A percentile compares a stretch with the other conserved stretches of the same genome.
Conservation (phyloP, 352 stramenopile genomes). For the Phytophthora boehmeriae region DNA sequence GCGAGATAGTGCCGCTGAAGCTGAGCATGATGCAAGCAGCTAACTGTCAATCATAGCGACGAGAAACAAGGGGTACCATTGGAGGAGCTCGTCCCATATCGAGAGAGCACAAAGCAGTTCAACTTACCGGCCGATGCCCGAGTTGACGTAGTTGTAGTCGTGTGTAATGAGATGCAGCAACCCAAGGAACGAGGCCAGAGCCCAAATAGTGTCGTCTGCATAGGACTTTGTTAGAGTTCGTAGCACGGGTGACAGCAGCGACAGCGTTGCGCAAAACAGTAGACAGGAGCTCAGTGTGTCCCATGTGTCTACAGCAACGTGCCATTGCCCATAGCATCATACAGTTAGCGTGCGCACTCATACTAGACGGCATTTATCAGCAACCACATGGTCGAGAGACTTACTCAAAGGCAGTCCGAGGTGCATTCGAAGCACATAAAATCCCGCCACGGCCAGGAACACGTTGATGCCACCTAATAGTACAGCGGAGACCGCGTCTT, state of each 20-base stretch:
- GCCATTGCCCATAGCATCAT: constrained; percentile 2
- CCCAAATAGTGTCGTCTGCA: constrained; percentile 93
- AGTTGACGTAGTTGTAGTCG: constrained; percentile 91
- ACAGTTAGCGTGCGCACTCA: background rate
- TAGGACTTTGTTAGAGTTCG: constrained; percentile 91
- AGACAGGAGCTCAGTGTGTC: constrained; percentile 74
- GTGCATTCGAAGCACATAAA: constrained; percentile 52
- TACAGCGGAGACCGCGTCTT: constrained; percentile 56
- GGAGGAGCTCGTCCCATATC: background rate
- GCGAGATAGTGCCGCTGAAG: constrained; percentile 89
- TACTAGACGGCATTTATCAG: background rate
- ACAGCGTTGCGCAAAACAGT: constrained; percentile 85
- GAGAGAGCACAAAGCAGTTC: background rate
- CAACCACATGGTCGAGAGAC: constrained; percentile 7
- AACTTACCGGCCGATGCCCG: constrained; percentile 68
- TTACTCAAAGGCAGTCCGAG: constrained; percentile 46
- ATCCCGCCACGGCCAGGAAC: constrained; percentile 58
- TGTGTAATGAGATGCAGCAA: constrained; percentile 90
- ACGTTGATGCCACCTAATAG: constrained; percentile 65
- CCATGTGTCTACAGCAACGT: constrained; percentile 37
- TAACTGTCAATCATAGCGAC: constrained; percentile 5
- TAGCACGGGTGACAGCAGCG: constrained; percentile 89
- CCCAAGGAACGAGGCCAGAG: constrained; percentile 74
- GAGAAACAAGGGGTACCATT: background rate
- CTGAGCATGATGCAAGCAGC: constrained; percentile 31